Base-by-base conservation (phyloP, 2,329 filamentous ascomycete genomes). In the Sclerotinia nivalis region DNA sequence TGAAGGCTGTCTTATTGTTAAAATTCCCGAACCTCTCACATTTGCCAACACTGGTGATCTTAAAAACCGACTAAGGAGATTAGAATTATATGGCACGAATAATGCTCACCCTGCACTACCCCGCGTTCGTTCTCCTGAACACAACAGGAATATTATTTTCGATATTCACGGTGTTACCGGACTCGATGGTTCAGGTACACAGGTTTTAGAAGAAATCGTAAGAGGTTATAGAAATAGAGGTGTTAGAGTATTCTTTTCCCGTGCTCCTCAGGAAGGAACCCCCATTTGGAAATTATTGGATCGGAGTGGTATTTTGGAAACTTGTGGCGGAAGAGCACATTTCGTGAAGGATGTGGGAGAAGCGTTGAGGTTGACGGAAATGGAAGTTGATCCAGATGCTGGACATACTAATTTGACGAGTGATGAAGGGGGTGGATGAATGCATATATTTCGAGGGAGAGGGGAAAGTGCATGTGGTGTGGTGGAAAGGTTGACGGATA, bases 151-250 rank as follows among this genome's bases (percentile, higher is more conserved):
- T 77, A 85, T 99, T 79, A 93, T 99, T 72, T 98, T 99, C 77
- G 96, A 99, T 78, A 93, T 98, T 10, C 95, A 98, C 75, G 96
- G 96, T n/a, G 96, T 99, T 4, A 97, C 94, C 0, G 91, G 91
- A 40, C 89, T 99, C 76, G 96, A 99, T 78, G 96, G 93, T 8
- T 97, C 93, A 0, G 96, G 95, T 1, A 91, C 93, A 0, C 96
- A 98, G 81, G 95, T 98, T 0, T 84, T 99, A 3, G 87, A 88
- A 60, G 96, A 98, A 80, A 98, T 98, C 74, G 93, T 99, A 22
- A 84, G 88, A 61, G 86, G 84, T 43, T 98, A 98, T 79, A 84
- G 89, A n/a, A 86, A 91, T 47, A 84, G 90, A 6, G 91, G 91
- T 0, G 93, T 95, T 1, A 83, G 88, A 2, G 91, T 96, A 12